Percentiles rank a stretch among this genome's conserved stretches.
These are phyloP conservation scores for Macrocybe sp. DNA, from an alignment of 1,284 basidiomycete species.

Conservation along the genomic window DNA sequence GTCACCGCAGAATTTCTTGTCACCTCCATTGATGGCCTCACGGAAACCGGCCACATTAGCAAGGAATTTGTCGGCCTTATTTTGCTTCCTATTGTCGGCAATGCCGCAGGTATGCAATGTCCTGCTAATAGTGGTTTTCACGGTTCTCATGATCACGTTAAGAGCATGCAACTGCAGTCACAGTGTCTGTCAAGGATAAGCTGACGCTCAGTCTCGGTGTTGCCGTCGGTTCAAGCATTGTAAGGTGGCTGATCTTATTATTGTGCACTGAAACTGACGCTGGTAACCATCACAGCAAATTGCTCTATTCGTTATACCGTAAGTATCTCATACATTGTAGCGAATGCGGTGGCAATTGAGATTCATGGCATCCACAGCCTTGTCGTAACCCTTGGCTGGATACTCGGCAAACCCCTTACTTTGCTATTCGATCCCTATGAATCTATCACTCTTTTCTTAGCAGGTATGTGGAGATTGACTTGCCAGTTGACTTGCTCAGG, in stretches of 20 bases:
- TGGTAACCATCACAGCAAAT: conserved; percentile 59
- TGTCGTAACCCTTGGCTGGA: conserved; percentile 64
- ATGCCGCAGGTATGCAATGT: conserved; percentile 59
- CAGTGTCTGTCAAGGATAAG: conserved; percentile 82
- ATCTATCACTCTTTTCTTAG: conserved; percentile 55
- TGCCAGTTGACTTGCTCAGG: not conserved
- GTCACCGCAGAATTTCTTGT: conserved; percentile 88
- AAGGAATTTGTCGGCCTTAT: conserved; percentile 86
- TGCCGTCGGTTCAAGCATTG: conserved; percentile 88
- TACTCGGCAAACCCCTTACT: conserved; percentile 62
- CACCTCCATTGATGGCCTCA: conserved; percentile 66
- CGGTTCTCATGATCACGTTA: conserved; percentile 1
- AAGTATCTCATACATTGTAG: conserved; percentile 16
- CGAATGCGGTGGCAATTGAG: not conserved
- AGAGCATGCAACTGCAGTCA: conserved; percentile 87
- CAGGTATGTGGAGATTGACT: conserved; percentile 22
- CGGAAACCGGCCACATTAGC: conserved; percentile 45
- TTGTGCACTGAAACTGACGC: not conserved
- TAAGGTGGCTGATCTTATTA: conserved; percentile 33
- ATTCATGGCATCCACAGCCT: conserved; percentile 29
- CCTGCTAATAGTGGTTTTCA: conserved; percentile 7
- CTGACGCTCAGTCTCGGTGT: conserved; percentile 73
- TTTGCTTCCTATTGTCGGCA: conserved; percentile 84
- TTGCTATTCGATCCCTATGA: conserved; percentile 81
- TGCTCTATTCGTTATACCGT: conserved; percentile 84